Evolutionary conservation across 495 filamentous ascomycete genomes (phyloP), one percentile per base, ranked within the genome.

Genomic region (Cladorrhinum samala): DNA sequence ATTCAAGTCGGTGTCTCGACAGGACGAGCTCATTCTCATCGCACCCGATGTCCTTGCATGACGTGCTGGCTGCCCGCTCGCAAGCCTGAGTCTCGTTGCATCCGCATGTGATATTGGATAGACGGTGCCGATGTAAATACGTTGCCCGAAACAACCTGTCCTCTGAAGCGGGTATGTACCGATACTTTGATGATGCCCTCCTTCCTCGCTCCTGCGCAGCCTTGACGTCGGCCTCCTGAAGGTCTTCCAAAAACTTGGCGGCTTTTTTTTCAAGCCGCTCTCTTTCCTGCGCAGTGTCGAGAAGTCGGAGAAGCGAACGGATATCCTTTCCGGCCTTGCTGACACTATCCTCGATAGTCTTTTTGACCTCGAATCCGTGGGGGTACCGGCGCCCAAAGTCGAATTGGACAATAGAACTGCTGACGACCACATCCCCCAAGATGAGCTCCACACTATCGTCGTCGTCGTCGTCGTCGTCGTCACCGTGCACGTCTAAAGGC

Each of bases 301-400:
- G 46, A 8, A 36, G 59, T 0, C 38, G 18, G 14, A 72, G 38
- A 9, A 72, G 46, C 11, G 45, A 27, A 20, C 63, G 58, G 33
- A 76, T 61, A 19, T 72, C 59, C 36, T 50, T 52, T 39, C 62
- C 66, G 16, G 68, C 59, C 45, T 56, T 55, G 33, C 62, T 57
- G 2, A 69, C 62, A 9, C 38, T 66, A 19, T 72, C 65, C n/a
- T 63, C 53, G 8, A 14, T 58, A 57, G 8, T 63, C n/a, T 41
- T 17, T 14, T 41, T 41, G 39, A 41, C n/a, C 5, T 42, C 19
- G 45, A 20, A 43, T 69, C 65, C 14, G 66, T 62, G 46, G 68
- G 53, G 25, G 54, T 27, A 3, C 46, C 65, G 1, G 67, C 70
- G 36, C 62, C 68, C 58, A 68, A 60, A 13, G 70, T 67, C 6